phyloP scores from a whole-genome alignment of 2,329 filamentous ascomycete genomes.

The Monosporascus sp. region DNA sequence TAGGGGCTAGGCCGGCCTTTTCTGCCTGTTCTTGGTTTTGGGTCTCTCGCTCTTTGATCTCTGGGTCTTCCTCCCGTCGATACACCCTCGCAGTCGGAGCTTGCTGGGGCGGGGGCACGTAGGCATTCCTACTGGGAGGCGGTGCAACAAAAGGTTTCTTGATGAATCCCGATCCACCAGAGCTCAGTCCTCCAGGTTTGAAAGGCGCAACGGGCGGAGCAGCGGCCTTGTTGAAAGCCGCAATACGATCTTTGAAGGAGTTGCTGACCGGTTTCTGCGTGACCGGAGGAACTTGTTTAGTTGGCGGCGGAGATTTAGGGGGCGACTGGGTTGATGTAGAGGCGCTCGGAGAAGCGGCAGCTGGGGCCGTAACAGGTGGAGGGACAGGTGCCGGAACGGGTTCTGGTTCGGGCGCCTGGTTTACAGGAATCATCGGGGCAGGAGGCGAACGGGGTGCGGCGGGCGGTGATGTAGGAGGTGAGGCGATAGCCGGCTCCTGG shows the following conservation, averaged over 20 bases:
- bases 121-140: slow-evolving; percentile 88
- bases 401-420: slow-evolving; percentile 32
- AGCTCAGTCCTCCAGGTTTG: slow-evolving; percentile 64
- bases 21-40: slow-evolving; percentile 64
- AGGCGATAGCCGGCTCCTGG: slow-evolving; percentile 29
- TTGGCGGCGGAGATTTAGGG: slow-evolving; percentile 34
- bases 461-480: slow-evolving; percentile 22
- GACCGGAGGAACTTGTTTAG: slow-evolving; percentile 59
- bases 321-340: slow-evolving; percentile 29
- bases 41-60: slow-evolving; percentile 59
- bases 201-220: slow-evolving; percentile 86
- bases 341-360: slow-evolving; percentile 25
- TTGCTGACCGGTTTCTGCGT: slow-evolving; percentile 67
- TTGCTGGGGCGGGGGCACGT: slow-evolving; percentile 71
- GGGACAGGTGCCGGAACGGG: slow-evolving; percentile 32
- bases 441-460: slow-evolving; percentile 21
- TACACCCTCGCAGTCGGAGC: slow-evolving; percentile 70
- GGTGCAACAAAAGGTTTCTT: slow-evolving; percentile 97
- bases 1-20: slow-evolving; percentile 55
- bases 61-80: slow-evolving; percentile 80
- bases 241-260: slow-evolving; percentile 92
- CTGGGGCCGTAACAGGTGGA: slow-evolving; percentile 22
- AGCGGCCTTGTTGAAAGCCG: slow-evolving; percentile 88
- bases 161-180: slow-evolving; percentile 66
- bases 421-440: slow-evolving; percentile 23